Conservation (phyloP, 805 yeast genomes). For the Barnettozyma californica region DNA sequence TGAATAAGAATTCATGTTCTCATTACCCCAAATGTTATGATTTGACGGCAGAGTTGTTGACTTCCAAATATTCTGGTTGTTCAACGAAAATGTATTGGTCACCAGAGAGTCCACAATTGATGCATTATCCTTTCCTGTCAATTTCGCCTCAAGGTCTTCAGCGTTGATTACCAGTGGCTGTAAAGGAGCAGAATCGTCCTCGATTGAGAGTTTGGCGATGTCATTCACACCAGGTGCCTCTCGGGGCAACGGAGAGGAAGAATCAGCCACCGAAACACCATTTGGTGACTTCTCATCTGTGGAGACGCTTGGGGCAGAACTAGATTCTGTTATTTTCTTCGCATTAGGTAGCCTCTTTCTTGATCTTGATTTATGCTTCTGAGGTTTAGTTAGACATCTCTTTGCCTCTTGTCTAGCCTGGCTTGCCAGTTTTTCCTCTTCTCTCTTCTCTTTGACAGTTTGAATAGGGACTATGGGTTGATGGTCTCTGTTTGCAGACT, state of each 20-base stretch:
- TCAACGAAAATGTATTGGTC: slow-evolving; percentile 1
- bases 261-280: background rate
- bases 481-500: background rate
- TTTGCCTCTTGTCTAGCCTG: background rate
- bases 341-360: background rate
- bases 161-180: slow-evolving; percentile 2
- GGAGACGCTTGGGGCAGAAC: background rate
- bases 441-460: slow-evolving; percentile 2
- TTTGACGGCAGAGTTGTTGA: background rate
- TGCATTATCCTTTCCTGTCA: background rate
- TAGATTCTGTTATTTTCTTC: background rate
- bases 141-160: slow-evolving; percentile 12
- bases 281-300: background rate
- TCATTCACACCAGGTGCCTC: background rate
- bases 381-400: background rate
- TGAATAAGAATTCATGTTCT: slow-evolving; percentile 1
- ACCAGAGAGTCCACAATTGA: slow-evolving; percentile 3
- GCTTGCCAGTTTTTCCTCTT: background rate
- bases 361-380: background rate
- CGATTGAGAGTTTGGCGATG: background rate
- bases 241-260: background rate
- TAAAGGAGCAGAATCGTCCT: background rate
- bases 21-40: slow-evolving; percentile 2
- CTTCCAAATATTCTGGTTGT: slow-evolving; percentile 7
- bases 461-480: background rate